phyloP scores from a whole-genome alignment of 2,329 filamentous ascomycete species.

The Colletotrichum chrysophilum region DNA sequence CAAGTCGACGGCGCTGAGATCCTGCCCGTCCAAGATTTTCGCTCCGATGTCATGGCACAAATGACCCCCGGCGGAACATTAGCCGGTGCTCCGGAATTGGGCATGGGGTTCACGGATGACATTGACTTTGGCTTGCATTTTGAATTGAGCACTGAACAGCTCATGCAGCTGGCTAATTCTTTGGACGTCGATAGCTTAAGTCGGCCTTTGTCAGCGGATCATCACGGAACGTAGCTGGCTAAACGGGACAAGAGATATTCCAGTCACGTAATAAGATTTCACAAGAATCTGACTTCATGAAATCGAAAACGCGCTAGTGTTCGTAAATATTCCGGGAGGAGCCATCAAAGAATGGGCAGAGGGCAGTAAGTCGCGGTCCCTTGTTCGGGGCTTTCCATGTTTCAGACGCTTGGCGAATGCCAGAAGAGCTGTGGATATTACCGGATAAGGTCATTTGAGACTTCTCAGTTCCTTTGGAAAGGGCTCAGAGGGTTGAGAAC shows the following conservation, averaged over 20 bases:
- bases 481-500: background rate
- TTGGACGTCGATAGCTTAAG: background rate
- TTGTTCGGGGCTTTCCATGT: background rate
- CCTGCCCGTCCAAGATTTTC: background rate
- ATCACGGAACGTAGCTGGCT: background rate
- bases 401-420: background rate
- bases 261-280: background rate
- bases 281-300: background rate
- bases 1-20: background rate
- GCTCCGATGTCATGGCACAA: background rate
- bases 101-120: background rate
- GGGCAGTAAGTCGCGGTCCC: background rate
- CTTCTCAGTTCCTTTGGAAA: background rate
- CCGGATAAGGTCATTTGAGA: background rate
- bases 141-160: background rate
- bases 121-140: background rate
- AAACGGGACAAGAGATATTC: background rate
- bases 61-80: background rate
- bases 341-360: background rate
- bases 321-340: background rate
- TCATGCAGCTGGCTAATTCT: background rate
- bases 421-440: background rate
- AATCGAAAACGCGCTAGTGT: background rate
- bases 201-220: background rate
- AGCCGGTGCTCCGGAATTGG: background rate